Conservation (phyloP, 495 filamentous ascomycete genomes). For the Neurospora sp. region DNA sequence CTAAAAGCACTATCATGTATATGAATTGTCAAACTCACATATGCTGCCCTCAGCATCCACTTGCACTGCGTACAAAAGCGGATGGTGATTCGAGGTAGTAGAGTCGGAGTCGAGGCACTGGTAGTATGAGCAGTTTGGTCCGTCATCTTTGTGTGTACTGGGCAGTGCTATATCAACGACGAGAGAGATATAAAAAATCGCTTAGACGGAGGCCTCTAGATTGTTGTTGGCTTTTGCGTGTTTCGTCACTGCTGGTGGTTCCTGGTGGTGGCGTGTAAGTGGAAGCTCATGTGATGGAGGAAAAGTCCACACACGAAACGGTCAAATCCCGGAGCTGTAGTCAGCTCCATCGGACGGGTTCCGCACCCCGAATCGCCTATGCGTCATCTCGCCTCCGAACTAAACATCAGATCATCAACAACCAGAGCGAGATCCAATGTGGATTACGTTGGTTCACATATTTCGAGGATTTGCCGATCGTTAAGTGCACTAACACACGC, state of each 20-base stretch:
- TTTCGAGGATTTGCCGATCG: background rate
- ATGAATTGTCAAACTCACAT: slow-evolving; percentile 41
- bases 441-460: background rate
- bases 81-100: slow-evolving; percentile 51
- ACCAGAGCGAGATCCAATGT: background rate
- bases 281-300: background rate
- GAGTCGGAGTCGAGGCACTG: slow-evolving; percentile 10
- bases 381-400: background rate
- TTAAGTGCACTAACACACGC: background rate
- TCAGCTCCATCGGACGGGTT: background rate
- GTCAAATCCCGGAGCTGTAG: background rate
- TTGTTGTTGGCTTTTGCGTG: background rate
- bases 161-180: background rate
- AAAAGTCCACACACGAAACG: background rate
- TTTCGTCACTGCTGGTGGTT: background rate
- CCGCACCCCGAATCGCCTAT: background rate
- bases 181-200: background rate
- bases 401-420: background rate
- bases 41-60: slow-evolving; percentile 84
- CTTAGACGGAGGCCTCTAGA: background rate
- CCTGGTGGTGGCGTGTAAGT: background rate
- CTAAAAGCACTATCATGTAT: background rate
- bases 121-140: background rate
- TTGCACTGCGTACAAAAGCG: slow-evolving; percentile 77
- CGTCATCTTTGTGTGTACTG: background rate